A percentile compares a stretch with the other conserved stretches of the same genome.
Conservation (phyloP, 1,284 basidiomycete species). For the Papiliotrema terrestris region DNA sequence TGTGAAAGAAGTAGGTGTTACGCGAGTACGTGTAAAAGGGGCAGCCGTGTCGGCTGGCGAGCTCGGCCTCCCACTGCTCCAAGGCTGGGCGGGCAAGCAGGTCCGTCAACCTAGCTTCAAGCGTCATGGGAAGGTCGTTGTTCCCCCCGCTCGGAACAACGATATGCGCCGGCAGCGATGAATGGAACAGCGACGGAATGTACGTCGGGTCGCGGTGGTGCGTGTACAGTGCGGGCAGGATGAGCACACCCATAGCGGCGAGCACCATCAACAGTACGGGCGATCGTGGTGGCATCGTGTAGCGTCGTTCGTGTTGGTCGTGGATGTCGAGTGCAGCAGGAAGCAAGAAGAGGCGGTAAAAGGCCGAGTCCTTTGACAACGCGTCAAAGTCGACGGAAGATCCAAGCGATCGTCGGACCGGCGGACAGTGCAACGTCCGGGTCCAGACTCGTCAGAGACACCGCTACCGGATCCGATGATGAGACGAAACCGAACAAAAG, state of each 20-base stretch:
- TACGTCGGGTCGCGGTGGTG: conserved; percentile 6
- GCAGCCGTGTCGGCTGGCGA: conserved; percentile 36
- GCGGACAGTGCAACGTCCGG: too few relatives aligned
- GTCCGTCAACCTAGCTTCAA: conserved; percentile 34
- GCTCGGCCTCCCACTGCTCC: conserved; percentile 43
- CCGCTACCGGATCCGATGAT: too few relatives aligned
- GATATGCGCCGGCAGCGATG: conserved; percentile 16
- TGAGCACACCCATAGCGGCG: conserved; percentile 10
- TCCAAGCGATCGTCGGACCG: too few relatives aligned
- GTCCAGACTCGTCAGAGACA: too few relatives aligned
- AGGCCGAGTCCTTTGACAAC: too few relatives aligned
- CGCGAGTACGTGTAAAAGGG: conserved; percentile 43
- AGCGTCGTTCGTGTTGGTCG: too few relatives aligned
- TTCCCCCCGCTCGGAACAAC: conserved; percentile 30
- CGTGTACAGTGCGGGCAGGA: conserved; percentile 7
- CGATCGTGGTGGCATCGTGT: too few relatives aligned
- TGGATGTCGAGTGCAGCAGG: too few relatives aligned
- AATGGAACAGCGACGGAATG: conserved; percentile 6
- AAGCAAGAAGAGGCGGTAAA: too few relatives aligned
- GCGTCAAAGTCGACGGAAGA: too few relatives aligned
- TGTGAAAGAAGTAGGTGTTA: conserved; percentile 45
- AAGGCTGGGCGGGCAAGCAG: conserved; percentile 36
- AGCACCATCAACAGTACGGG: conserved; percentile 9
- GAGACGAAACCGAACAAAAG: too few relatives aligned
- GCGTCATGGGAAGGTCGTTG: conserved; percentile 31